Evolutionary conservation across 805 yeast species (phyloP).

Genomic region (Lachancea meyersii): DNA sequence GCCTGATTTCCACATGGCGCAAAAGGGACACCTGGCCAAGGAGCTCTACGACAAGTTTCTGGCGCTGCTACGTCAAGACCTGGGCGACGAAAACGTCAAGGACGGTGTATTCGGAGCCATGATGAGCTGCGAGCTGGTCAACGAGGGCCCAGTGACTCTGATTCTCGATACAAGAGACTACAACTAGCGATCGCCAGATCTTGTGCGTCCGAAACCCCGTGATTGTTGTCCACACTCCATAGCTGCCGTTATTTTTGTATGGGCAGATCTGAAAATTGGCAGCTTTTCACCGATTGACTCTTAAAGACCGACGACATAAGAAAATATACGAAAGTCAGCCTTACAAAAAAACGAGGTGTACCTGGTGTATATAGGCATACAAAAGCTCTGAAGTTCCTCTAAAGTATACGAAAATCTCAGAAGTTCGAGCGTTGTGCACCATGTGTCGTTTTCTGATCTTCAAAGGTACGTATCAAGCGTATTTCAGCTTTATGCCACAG

Average conservation of each 20-base stretch:
- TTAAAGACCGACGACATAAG: neutral
- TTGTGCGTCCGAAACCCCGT: too few relatives aligned
- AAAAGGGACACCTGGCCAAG: constrained; percentile 58
- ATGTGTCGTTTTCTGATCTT: constrained; percentile 94
- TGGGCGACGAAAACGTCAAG: constrained; percentile 61
- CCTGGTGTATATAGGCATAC: too few relatives aligned
- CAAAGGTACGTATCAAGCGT: constrained; percentile 39
- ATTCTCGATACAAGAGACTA: constrained; percentile 61
- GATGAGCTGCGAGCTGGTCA: constrained; percentile 88
- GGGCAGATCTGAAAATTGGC: neutral
- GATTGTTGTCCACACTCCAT: neutral
- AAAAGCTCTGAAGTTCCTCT: neutral
- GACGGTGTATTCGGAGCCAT: constrained; percentile 94
- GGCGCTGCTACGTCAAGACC: constrained; percentile 38
- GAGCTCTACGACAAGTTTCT: constrained; percentile 46
- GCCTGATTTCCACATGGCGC: constrained; percentile 92
- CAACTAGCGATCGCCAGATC: neutral
- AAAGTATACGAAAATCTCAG: too few relatives aligned
- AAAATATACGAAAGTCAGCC: too few relatives aligned
- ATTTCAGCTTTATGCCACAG: neutral
- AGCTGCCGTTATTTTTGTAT: neutral
- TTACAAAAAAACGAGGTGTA: too few relatives aligned
- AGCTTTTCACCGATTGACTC: neutral
- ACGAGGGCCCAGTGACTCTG: constrained; percentile 93
- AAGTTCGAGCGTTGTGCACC: too few relatives aligned